Evolutionary conservation across 2,329 filamentous ascomycete species (phyloP), one percentile per base, ranked within the genome.

Genomic region (Aspergillus sp.): DNA sequence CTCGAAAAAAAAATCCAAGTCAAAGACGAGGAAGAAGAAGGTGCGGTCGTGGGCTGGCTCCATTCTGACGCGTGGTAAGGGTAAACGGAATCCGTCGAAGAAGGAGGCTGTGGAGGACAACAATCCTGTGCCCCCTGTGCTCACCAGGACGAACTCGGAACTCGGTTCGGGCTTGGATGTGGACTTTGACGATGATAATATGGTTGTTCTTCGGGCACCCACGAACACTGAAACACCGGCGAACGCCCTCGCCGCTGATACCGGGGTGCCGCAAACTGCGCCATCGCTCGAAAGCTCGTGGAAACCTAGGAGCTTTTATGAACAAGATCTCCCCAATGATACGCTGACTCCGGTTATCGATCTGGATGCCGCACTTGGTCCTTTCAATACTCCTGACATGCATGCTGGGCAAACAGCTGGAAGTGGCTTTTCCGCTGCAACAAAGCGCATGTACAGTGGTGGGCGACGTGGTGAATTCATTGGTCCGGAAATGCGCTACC

Each of bases 341-440:
- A 66, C 80, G 3, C 78, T 84, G 45, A 88, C 83, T 60, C 84
- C 87, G 6, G 85, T 96, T 66, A 94, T 98, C 53, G 93, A 98
- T 66, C 74, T 98, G 38, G 93, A 98, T 70, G 91, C 90, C 15
- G 93, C 91, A 22, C 77, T 97, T 1, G 90, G 90, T 1, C 90
- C 91, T 0, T 95, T 95, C 68, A 93, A 94, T 60, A 95, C 90
- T 0, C 70, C 72, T 6, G 70, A 71, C 45, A 69, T 69, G 58
- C 62, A 64, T n/a, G 58, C 62, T 15, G 56, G 60, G 19, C 57
- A 55, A 32, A 54, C 58, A 49, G 52, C 61, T 3, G 57, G 60
- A 20, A 69, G 64, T 47, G 64, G 68, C 5, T 70, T 73, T 46
- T 66, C 68, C 5, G 59, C 63, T 43, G 68, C 66, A 43, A 68